Evolutionary conservation across 257 asterid species (phyloP).

Genomic region (Osmanthus fragrans): DNA sequence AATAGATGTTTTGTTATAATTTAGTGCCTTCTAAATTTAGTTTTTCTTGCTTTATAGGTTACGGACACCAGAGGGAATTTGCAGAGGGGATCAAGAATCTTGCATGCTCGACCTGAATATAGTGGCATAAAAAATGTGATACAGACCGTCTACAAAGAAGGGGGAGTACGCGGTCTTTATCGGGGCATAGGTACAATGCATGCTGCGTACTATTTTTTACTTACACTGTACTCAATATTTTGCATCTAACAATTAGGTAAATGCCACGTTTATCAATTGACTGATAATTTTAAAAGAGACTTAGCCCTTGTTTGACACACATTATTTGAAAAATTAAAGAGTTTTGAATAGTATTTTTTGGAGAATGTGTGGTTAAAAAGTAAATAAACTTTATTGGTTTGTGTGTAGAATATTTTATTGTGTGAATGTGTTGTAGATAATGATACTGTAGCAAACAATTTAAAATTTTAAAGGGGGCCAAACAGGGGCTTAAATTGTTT

Average conservation of each 20-base stretch:
- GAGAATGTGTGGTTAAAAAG: too few relatives aligned
- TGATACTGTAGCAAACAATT: too few relatives aligned
- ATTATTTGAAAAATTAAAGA: too few relatives aligned
- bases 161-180: conserved; percentile 83
- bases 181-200: conserved; percentile 79
- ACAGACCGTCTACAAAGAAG: conserved; percentile 68
- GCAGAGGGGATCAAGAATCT: conserved; percentile 38
- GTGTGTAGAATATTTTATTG: too few relatives aligned
- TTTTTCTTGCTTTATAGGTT: conserved; percentile 41
- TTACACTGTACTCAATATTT: neutral
- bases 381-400: too few relatives aligned
- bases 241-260: neutral
- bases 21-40: neutral
- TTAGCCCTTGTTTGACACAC: too few relatives aligned
- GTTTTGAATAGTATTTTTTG: too few relatives aligned
- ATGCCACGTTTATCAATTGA: neutral
- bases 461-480: too few relatives aligned
- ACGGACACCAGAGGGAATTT: conserved; percentile 50
- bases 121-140: conserved; percentile 75
- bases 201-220: neutral
- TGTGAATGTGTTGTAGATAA: too few relatives aligned
- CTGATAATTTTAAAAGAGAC: neutral
- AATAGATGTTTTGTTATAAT: neutral
- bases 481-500: neutral
- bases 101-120: conserved; percentile 54